Evolutionary conservation across 805 yeast species (phyloP).

Genomic region (Yarrowia sp.): DNA sequence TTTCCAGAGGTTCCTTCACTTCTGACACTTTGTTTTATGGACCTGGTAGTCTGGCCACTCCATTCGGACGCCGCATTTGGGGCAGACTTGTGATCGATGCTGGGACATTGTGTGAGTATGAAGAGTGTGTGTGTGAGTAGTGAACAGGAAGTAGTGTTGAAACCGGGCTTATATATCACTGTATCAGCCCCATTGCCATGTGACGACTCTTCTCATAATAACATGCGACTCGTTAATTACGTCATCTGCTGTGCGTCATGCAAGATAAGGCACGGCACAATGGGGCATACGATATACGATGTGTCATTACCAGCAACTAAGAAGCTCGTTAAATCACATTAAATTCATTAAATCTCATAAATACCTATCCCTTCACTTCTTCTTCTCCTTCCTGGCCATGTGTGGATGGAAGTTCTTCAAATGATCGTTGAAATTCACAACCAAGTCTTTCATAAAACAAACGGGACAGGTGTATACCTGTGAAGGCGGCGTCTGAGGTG

Average conservation of each 20-base stretch:
- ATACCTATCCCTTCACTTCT: background rate
- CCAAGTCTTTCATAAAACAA: background rate
- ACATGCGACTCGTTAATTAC: background rate
- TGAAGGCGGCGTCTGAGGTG: background rate
- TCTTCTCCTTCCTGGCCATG: background rate
- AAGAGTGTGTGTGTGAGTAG: background rate
- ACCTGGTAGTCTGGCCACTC: constrained; percentile 19
- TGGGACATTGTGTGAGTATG: background rate
- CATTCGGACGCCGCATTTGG: constrained; percentile 1
- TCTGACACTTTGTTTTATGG: background rate
- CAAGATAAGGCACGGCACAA: background rate
- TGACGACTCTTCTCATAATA: background rate
- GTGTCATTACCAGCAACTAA: background rate
- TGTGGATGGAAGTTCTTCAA: background rate
- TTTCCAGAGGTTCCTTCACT: background rate
- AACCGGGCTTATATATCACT: background rate
- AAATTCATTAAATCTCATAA: background rate
- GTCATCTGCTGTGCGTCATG: background rate
- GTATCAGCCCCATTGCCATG: too few relatives aligned
- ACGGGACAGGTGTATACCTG: background rate
- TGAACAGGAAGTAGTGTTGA: background rate
- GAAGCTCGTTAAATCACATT: too few relatives aligned
- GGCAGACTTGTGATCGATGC: background rate
- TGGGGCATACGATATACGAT: background rate
- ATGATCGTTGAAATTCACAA: background rate